These are phyloP conservation scores for Nicotiana obtusifolia DNA, from an alignment of 257 asterid species.

Conservation along the genomic window DNA sequence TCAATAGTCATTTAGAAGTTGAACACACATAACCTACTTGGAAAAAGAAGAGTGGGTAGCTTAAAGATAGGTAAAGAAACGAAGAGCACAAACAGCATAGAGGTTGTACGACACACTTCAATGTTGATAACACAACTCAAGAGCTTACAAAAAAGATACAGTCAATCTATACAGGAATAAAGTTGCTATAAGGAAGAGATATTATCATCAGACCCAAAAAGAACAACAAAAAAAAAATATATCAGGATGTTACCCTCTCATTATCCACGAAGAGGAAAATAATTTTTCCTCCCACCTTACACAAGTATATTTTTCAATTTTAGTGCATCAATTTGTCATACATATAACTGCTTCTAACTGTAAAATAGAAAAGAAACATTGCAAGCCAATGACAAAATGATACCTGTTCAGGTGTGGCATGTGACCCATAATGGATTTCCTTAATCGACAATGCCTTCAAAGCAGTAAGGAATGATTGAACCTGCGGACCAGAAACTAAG, in stretches of 20 bases:
- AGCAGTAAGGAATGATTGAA: constrained; percentile 56
- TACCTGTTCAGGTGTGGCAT: constrained; percentile 86
- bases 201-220: neutral
- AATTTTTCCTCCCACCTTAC: neutral
- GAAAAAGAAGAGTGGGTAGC: neutral
- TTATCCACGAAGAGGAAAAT: neutral
- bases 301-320: neutral
- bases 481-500: constrained; percentile 33
- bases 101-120: neutral
- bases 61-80: neutral
- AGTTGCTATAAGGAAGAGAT: neutral
- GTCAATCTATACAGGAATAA: constrained; percentile 1
- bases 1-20: constrained; percentile 1
- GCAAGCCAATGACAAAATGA: constrained; percentile 1
- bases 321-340: neutral
- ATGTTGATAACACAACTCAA: neutral
- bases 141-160: neutral
- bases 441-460: constrained; percentile 64
- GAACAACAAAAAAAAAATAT: neutral
- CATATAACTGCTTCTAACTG: neutral
- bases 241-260: neutral
- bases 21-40: neutral
- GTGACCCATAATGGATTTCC: constrained; percentile 66
- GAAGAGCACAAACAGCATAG: neutral
- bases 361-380: neutral